Evolutionary conservation across 371 early-diverging fungal genomes (phyloP), one percentile per base, ranked within the genome.

Genomic region (Catenaria anguillulae): DNA sequence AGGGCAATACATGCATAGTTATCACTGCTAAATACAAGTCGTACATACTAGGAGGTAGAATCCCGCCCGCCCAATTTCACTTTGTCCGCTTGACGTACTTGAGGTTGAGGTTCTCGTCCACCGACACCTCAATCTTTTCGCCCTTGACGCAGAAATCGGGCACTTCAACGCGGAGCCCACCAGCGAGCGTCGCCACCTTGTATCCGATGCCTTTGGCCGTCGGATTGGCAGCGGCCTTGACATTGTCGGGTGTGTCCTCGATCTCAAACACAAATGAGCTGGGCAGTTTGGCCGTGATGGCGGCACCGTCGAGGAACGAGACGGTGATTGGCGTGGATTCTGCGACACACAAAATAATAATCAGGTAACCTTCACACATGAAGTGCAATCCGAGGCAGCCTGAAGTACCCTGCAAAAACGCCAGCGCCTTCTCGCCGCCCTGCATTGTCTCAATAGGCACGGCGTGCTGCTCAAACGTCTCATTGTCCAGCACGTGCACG

Each of bases 161-260:
- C 17, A 61, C 61, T 31, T 61, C 61, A 12, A 61, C 61, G 35
- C 56, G 43, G 23, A 61, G 35, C 15, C 21, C 56, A 5, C 60
- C 60, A 10, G 33, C 26, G 17, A 61, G 26, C 24, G 23, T 26
- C 10, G 61, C 61, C 24, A 26, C 24, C 29, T 61, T 61, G 42
- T 61, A 61, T 15, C 61, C 58, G 6, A 61, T n/a, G 13, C 61
- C 61, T 33, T 61, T 61, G 23, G 54, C 61, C 31, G 61, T 35
- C 13, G 61, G 23, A 29, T 61, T 61, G 56, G 15, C 29, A 2
- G 31, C 58, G 26, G 33, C 58, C 55, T 31, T 61, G 33, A 36
- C 24, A 4, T n/a, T 34, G 33, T n/a, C 61, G 15, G 43, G 24
- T 26, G 61, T 60, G 33, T 61, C 61, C 2, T 31, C 60, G 33